Conservation (phyloP, 495 filamentous ascomycete genomes). For the Penicillium mononematosum region DNA sequence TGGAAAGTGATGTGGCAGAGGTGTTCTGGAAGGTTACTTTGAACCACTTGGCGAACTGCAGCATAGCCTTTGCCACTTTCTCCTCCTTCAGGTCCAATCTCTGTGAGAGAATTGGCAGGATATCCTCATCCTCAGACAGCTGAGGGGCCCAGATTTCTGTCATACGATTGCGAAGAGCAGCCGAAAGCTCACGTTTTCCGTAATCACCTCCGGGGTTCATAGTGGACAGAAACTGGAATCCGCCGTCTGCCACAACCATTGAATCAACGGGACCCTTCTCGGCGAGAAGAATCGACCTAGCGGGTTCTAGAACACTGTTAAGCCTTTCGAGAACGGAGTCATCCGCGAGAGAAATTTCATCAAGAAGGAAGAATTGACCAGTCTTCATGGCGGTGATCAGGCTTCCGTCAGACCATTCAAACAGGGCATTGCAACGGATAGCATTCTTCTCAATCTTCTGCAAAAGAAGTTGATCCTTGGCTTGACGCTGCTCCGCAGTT, state of each 20-base stretch:
- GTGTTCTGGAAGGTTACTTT: constrained; percentile 71
- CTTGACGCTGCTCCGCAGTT: constrained; percentile 28
- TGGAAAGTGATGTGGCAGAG: constrained; percentile 70
- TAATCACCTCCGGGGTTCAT: constrained; percentile 99
- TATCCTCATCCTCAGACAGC: constrained; percentile 73
- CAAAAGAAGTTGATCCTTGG: constrained; percentile 50
- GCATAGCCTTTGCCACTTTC: constrained; percentile 53
- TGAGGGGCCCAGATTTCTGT: constrained; percentile 98
- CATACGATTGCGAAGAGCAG: constrained; percentile 92
- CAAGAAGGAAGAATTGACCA: constrained; percentile 87
- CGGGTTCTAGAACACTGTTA: constrained; percentile 94
- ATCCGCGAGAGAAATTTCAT: constrained; percentile 97
- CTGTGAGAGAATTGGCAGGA: constrained; percentile 77
- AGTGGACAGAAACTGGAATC: constrained; percentile 94
- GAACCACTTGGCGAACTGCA: constrained; percentile 92
- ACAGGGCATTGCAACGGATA: constrained; percentile 71
- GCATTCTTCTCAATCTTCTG: constrained; percentile 58
- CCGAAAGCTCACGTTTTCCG: constrained; percentile 94
- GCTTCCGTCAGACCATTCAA: constrained; percentile 95
- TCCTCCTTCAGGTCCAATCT: constrained; percentile 63
- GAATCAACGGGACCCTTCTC: constrained; percentile 87
- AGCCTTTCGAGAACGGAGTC: constrained; percentile 95
- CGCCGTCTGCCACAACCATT: constrained; percentile 69
- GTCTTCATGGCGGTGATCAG: constrained; percentile 93
- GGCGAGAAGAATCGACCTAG: constrained; percentile 81